phyloP scores from a whole-genome alignment of 2,329 filamentous ascomycete genomes.

The Colletotrichum sp. region DNA sequence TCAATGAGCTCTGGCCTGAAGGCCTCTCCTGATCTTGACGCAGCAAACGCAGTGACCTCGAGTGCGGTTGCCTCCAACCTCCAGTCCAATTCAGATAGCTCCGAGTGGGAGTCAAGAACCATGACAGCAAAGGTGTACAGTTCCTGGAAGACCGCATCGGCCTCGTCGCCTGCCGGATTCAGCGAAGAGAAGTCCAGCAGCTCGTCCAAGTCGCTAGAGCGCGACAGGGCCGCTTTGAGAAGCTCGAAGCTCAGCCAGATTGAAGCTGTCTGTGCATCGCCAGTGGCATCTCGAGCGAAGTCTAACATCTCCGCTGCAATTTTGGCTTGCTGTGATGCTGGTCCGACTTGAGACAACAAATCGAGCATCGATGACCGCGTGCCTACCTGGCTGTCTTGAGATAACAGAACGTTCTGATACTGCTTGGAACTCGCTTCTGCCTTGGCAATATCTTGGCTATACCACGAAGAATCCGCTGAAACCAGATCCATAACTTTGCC shows the following conservation, averaged over 20 bases:
- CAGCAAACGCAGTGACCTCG: constrained; percentile 80
- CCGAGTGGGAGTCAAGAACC: constrained; percentile 60
- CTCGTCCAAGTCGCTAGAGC: constrained; percentile 64
- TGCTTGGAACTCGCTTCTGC: constrained; percentile 23
- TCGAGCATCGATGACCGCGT: constrained; percentile 63
- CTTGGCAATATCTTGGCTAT: constrained; percentile 31
- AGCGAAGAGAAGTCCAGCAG: constrained; percentile 65
- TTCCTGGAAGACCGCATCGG: constrained; percentile 61
- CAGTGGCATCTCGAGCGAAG: constrained; percentile 62
- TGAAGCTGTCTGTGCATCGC: constrained; percentile 67
- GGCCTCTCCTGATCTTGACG: constrained; percentile 65
- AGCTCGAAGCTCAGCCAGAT: constrained; percentile 84
- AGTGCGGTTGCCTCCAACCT: constrained; percentile 79
- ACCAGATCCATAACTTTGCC: constrained; percentile 36
- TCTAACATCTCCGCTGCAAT: constrained; percentile 72
- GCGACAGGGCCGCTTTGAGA: constrained; percentile 61
- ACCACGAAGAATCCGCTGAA: constrained; percentile 29
- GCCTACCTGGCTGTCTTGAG: constrained; percentile 68
- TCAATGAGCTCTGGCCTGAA: constrained; percentile 91
- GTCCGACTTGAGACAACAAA: constrained; percentile 61
- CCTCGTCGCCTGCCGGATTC: constrained; percentile 40
- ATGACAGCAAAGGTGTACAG: constrained; percentile 73
- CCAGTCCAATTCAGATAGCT: constrained; percentile 65
- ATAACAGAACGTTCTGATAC: constrained; percentile 68
- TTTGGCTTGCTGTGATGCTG: constrained; percentile 62